Evolutionary conservation across 352 stramenopile species (phyloP).

Genomic region (Globisporangium nodosum): DNA sequence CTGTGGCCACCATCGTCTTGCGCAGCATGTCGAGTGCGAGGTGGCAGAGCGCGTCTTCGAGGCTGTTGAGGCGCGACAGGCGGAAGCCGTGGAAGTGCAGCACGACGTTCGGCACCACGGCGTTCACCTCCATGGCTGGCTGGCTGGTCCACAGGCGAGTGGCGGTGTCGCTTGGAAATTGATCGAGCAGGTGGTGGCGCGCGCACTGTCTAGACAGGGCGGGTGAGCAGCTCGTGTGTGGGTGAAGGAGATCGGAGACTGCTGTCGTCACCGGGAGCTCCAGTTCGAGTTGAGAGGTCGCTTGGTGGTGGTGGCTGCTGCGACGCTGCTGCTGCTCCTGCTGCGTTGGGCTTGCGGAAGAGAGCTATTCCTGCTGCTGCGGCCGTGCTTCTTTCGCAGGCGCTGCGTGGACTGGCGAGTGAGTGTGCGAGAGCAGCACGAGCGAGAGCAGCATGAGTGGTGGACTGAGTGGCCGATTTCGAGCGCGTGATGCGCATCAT

Average conservation of each 20-base stretch:
- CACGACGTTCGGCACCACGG: conserved; percentile 41
- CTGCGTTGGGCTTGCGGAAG: background rate
- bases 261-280: background rate
- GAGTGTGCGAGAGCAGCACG: background rate
- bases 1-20: conserved; percentile 14
- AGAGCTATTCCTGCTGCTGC: background rate
- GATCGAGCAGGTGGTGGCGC: background rate
- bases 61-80: conserved; percentile 18
- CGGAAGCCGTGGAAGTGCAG: conserved; percentile 60
- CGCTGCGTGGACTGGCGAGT: background rate
- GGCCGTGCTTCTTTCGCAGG: background rate
- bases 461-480: background rate
- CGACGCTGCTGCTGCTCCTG: background rate
- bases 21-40: conserved; percentile 20
- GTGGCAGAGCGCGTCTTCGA: conserved; percentile 18
- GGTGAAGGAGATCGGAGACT: background rate
- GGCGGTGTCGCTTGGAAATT: background rate
- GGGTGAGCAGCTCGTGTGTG: background rate
- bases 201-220: conserved; percentile 13
- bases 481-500: background rate
- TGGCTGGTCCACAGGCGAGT: background rate
- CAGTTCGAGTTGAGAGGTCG: background rate
- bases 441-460: background rate
- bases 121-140: conserved; percentile 14
- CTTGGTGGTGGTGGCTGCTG: background rate